Percentiles rank a stretch among this genome's conserved stretches.
Evolutionary conservation across 805 yeast species (phyloP).

Genomic region (Candida insectalens): DNA sequence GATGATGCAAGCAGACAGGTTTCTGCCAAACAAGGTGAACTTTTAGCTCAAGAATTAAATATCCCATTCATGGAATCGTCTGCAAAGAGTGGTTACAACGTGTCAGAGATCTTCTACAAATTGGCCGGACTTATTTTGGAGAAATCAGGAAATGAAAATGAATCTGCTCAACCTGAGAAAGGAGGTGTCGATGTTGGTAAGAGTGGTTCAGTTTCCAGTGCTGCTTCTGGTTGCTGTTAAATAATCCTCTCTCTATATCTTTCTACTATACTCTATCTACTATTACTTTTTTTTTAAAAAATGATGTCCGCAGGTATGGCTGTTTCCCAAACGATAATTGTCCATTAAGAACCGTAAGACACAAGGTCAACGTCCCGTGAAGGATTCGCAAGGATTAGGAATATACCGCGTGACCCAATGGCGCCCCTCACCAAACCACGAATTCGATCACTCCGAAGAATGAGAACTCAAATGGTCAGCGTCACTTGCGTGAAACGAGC

Average conservation of each 20-base stretch:
- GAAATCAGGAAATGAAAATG: slow-evolving; percentile 40
- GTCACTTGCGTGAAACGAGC: slow-evolving; percentile 1
- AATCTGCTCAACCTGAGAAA: slow-evolving; percentile 6
- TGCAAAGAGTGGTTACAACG: slow-evolving; percentile 90
- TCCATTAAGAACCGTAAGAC: slow-evolving; percentile 54
- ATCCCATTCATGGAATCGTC: slow-evolving; percentile 92
- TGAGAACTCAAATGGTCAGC: slow-evolving; percentile 13
- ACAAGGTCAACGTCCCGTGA: background rate
- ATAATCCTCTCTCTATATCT: background rate
- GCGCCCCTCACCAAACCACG: slow-evolving; percentile 42
- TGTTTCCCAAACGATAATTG: slow-evolving; percentile 98
- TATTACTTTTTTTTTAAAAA: background rate
- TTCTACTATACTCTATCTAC: background rate
- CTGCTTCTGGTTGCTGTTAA: slow-evolving; percentile 21
- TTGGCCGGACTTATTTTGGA: slow-evolving; percentile 83
- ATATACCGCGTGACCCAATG: slow-evolving; percentile 77
- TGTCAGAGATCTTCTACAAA: slow-evolving; percentile 84
- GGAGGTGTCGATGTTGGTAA: slow-evolving; percentile 18
- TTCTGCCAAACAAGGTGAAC: slow-evolving; percentile 82
- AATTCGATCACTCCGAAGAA: slow-evolving; percentile 41
- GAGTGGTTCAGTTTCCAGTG: background rate
- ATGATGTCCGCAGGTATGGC: slow-evolving; percentile 99
- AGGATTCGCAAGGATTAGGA: slow-evolving; percentile 89
- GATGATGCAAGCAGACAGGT: slow-evolving; percentile 83
- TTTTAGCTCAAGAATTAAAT: slow-evolving; percentile 75